Conservation (phyloP, 148 eudicot genomes). For the Hydrangea macrophylla region DNA sequence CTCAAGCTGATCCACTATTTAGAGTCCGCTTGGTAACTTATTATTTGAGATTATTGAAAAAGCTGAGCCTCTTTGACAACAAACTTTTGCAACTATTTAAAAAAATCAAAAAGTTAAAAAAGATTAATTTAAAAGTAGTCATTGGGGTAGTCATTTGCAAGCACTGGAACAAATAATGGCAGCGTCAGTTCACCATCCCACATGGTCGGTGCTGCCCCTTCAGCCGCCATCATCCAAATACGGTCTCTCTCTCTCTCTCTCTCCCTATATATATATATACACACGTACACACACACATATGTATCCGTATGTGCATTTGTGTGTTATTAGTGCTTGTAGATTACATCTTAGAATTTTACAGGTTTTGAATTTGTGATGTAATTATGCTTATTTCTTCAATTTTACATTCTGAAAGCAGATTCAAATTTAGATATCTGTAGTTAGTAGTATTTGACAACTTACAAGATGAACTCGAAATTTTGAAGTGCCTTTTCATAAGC, state of each 20-base stretch:
- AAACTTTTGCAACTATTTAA: too few relatives aligned
- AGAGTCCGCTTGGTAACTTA: too few relatives aligned
- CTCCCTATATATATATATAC: not conserved
- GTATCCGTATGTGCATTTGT: not conserved
- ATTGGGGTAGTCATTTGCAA: too few relatives aligned
- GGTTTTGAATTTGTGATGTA: not conserved
- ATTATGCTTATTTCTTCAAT: not conserved
- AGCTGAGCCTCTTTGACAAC: too few relatives aligned
- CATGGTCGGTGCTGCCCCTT: conserved; percentile 4
- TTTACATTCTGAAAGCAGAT: not conserved
- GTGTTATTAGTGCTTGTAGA: not conserved
- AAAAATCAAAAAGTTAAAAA: too few relatives aligned
- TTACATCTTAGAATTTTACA: not conserved
- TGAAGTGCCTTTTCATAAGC: not conserved
- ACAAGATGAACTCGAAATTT: not conserved
- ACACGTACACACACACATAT: not conserved
- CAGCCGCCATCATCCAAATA: conserved; percentile 2
- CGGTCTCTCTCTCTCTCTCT: conserved; percentile 17
- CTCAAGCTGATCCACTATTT: too few relatives aligned
- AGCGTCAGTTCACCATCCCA: conserved; percentile 8
- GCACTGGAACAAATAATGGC: conserved; percentile 3
- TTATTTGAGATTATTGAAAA: too few relatives aligned
- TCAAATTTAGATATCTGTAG: not conserved
- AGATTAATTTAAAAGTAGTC: too few relatives aligned
- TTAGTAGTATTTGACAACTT: too few relatives aligned